phyloP scores from a whole-genome alignment of 352 stramenopile genomes.

The Globisporangium heterothallicum region DNA sequence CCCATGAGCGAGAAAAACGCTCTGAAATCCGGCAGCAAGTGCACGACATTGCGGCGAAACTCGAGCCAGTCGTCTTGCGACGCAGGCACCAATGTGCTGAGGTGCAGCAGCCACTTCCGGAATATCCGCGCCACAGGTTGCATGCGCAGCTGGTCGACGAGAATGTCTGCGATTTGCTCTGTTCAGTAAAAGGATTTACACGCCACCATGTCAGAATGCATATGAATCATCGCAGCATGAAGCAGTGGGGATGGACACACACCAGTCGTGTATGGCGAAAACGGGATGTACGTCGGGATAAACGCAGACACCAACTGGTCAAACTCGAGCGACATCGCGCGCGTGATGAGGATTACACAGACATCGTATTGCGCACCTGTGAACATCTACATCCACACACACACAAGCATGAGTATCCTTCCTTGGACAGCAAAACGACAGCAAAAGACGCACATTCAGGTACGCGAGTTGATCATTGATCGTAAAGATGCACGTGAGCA shows the following conservation, averaged over 20 bases:
- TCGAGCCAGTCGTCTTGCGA: slow-evolving; percentile 62
- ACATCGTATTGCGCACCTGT: slow-evolving; percentile 39
- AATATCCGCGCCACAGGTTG: slow-evolving; percentile 33
- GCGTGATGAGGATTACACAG: slow-evolving; percentile 59
- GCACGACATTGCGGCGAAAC: slow-evolving; percentile 44
- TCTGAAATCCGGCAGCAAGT: slow-evolving; percentile 49
- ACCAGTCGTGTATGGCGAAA: slow-evolving; percentile 56
- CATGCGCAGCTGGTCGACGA: slow-evolving; percentile 48
- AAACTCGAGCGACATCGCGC: slow-evolving; percentile 62
- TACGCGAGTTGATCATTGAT: slow-evolving; percentile 67
- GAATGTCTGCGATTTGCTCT: slow-evolving; percentile 58
- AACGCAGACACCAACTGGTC: slow-evolving; percentile 49
- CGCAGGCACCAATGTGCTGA: slow-evolving; percentile 38
- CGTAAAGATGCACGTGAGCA: slow-evolving; percentile 61
- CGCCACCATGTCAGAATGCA: too few species aligned
- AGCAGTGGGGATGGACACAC: neutral
- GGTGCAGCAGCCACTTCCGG: slow-evolving; percentile 46
- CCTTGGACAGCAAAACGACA: too few species aligned
- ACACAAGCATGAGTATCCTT: too few species aligned
- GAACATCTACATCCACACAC: slow-evolving; percentile 32
- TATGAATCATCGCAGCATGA: too few species aligned
- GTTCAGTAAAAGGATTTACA: too few species aligned
- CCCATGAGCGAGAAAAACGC: slow-evolving; percentile 14
- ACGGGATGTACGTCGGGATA: slow-evolving; percentile 47
- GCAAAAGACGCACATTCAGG: slow-evolving; percentile 34